These are phyloP conservation scores for Stachybotrys chlorohalonatus DNA, from an alignment of 2,329 filamentous ascomycete genomes.

Conservation along the genomic window DNA sequence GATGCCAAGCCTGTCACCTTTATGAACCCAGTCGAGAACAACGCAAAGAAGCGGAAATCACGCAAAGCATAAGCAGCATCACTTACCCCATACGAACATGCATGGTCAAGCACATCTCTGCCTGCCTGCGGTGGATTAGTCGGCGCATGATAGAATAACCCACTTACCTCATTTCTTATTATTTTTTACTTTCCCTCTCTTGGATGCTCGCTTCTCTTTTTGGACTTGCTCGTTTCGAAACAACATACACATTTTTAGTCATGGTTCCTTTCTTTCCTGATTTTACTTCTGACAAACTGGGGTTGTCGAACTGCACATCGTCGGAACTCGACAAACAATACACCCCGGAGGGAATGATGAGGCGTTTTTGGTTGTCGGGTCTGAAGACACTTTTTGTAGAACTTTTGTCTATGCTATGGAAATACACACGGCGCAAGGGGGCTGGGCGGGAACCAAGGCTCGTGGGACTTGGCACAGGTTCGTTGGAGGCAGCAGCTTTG, in stretches of 20 bases:
- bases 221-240: constrained; percentile 1
- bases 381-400: background rate
- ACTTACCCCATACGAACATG: background rate
- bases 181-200: background rate
- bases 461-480: background rate
- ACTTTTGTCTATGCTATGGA: background rate
- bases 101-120: constrained; percentile 1
- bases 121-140: background rate
- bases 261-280: background rate
- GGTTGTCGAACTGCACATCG: no score
- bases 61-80: constrained; percentile 14
- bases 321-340: background rate
- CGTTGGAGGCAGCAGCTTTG: no score
- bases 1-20: constrained; percentile 48
- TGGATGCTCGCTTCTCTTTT: constrained; percentile 3
- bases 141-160: constrained; percentile 3
- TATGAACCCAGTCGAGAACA: constrained; percentile 39
- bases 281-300: background rate
- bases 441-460: background rate
- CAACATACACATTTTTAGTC: constrained; percentile 5
- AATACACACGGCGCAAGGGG: background rate
- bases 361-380: background rate
- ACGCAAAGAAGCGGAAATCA: constrained; percentile 20
- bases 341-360: background rate
- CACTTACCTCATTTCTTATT: background rate